These are phyloP conservation scores for Colletotrichum plurivorum DNA, from an alignment of 2,329 filamentous ascomycete species.

Conservation along the genomic window DNA sequence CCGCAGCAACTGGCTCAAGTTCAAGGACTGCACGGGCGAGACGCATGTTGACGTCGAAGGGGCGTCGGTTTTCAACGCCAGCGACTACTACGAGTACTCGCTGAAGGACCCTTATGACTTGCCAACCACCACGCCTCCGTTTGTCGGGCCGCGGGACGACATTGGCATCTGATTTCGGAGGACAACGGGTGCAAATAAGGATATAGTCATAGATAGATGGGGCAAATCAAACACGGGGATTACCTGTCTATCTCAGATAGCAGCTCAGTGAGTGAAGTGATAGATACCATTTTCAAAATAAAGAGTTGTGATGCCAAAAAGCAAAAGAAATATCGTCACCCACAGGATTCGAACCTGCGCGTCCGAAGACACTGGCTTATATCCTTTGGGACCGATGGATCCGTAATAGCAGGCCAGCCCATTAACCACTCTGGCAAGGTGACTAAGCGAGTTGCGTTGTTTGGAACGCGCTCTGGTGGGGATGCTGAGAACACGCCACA, in stretches of 20 bases:
- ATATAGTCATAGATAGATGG: too few species aligned
- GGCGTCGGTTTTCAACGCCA: constrained; percentile 16
- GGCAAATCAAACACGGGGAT: too few species aligned
- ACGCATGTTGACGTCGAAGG: constrained; percentile 12
- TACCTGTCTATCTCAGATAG: too few species aligned
- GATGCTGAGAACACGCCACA: background rate
- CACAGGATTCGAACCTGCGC: constrained; percentile 41
- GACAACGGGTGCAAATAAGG: too few species aligned
- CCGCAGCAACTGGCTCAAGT: constrained; percentile 21
- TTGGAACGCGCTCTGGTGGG: rapidly evolving
- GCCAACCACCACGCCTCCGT: constrained; percentile 3
- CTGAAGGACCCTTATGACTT: constrained; percentile 11
- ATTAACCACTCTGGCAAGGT: constrained; percentile 41
- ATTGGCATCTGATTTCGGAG: constrained; percentile 5
- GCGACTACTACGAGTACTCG: constrained; percentile 4
- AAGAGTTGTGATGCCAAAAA: background rate
- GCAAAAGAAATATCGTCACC: constrained; percentile 11
- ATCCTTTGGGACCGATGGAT: background rate
- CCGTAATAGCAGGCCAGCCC: constrained; percentile 38
- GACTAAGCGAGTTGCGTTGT: constrained; percentile 7
- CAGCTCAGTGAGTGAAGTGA: too few species aligned
- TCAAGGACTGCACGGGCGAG: constrained; percentile 19
- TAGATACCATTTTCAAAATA: too few species aligned
- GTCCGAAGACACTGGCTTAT: constrained; percentile 39
- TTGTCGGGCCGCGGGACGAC: background rate